phyloP scores from a whole-genome alignment of 257 asterid species.

The Solanum microdontum region DNA sequence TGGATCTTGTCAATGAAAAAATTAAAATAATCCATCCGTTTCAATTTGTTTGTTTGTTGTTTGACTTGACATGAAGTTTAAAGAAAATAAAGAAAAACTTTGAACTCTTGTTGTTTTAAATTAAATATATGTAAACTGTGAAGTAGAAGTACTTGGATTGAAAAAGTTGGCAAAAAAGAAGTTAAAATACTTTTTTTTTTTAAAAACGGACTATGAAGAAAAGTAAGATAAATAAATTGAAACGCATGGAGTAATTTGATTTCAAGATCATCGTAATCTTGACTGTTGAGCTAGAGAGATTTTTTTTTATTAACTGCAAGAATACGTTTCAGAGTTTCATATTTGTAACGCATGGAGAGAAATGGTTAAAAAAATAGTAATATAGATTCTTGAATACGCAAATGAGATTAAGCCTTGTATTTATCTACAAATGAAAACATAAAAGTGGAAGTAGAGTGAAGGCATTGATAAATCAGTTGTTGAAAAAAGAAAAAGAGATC shows the following conservation, averaged over 20 bases:
- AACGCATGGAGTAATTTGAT: not conserved
- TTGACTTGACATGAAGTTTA: not conserved
- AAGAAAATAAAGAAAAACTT: not conserved
- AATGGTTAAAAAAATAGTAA: not conserved
- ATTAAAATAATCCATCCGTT: not conserved
- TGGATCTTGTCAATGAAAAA: not conserved
- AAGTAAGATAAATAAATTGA: not conserved
- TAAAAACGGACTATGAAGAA: not conserved
- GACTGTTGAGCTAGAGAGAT: not conserved
- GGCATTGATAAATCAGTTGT: not conserved
- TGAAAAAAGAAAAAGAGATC: not conserved
- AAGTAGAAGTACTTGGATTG: not conserved
- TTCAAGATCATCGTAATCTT: not conserved
- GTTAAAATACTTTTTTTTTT: not conserved
- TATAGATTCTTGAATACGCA: not conserved
- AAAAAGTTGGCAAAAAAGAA: not conserved
- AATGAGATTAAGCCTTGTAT: not conserved
- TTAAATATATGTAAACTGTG: not conserved
- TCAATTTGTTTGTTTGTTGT: not conserved
- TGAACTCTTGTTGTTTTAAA: not conserved
- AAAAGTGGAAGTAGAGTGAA: not conserved
- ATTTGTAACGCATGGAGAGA: not conserved
- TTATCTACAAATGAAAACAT: not conserved
- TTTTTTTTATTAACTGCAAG: not conserved
- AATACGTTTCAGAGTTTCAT: not conserved